A percentile compares a stretch with the other conserved stretches of the same genome.
phyloP scores from a whole-genome alignment of 306 rosid species.

The Vigna unguiculata region DNA sequence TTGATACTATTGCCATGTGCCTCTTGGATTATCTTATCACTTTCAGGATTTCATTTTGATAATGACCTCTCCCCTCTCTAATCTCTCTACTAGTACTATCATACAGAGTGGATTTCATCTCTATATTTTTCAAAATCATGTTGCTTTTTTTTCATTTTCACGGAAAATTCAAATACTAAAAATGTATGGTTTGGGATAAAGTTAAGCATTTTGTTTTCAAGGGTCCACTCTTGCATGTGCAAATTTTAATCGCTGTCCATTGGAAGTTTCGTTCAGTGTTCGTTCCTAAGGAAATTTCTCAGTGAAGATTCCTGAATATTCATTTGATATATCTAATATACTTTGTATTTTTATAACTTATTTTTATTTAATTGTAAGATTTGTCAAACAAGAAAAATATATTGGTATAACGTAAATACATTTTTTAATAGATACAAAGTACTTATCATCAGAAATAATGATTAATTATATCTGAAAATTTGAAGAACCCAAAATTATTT shows the following conservation, averaged over 20 bases:
- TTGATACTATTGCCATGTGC: neutral
- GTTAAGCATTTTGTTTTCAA: neutral
- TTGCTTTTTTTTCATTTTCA: too few species aligned
- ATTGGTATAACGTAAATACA: too few species aligned
- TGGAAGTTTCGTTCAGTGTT: neutral
- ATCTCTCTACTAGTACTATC: neutral
- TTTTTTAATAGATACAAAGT: too few species aligned
- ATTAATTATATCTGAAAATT: too few species aligned
- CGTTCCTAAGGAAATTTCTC: neutral
- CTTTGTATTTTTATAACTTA: neutral
- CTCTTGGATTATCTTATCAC: slow-evolving; percentile 22
- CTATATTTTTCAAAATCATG: neutral
- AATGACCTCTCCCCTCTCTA: neutral
- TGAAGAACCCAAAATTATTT: too few species aligned
- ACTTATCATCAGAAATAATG: neutral
- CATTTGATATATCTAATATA: neutral
- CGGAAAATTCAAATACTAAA: too few species aligned
- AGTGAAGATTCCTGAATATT: neutral
- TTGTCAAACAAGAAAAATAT: too few species aligned
- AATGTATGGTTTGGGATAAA: neutral
- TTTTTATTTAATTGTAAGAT: too few species aligned
- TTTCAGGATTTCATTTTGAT: slow-evolving; percentile 19
- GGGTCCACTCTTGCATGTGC: neutral
- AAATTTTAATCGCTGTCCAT: neutral
- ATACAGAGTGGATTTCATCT: neutral